These are phyloP conservation scores for Monilinia polystroma DNA, from an alignment of 2,329 filamentous ascomycete species.

Conservation along the genomic window DNA sequence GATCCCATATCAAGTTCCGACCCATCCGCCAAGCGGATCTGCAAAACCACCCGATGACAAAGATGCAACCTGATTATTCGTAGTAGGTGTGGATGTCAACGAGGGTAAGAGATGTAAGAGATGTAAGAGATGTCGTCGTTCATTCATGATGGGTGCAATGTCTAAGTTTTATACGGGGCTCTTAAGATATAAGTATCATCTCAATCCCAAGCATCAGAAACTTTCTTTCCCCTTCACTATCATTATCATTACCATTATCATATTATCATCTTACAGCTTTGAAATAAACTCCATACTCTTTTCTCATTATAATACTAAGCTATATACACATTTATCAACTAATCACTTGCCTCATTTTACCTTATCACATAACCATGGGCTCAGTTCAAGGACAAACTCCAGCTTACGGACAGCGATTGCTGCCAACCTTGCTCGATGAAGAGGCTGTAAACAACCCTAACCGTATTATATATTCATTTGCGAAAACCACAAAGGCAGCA, in stretches of 20 bases:
- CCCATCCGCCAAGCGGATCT: background rate
- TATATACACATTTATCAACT: background rate
- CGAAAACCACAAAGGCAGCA: slow-evolving; percentile 13
- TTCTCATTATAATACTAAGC: background rate
- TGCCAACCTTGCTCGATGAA: slow-evolving; percentile 19
- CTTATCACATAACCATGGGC: slow-evolving; percentile 1
- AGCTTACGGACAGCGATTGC: slow-evolving; percentile 18
- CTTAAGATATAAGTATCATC: slow-evolving; percentile 6
- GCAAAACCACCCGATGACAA: background rate
- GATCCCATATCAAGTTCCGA: background rate
- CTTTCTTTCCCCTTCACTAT: background rate
- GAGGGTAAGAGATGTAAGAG: no score
- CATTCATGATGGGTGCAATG: slow-evolving; percentile 2
- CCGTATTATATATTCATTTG: slow-evolving; percentile 4
- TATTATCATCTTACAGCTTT: background rate
- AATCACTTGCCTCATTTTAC: background rate
- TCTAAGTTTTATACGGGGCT: background rate
- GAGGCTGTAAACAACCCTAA: slow-evolving; percentile 13
- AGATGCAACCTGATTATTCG: background rate
- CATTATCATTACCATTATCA: background rate
- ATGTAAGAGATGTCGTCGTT: slow-evolving; percentile 11
- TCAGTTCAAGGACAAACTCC: slow-evolving; percentile 15
- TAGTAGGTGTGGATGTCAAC: background rate
- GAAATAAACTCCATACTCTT: background rate
- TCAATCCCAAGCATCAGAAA: background rate